Conservation (phyloP, 352 stramenopile species). For the Hyaloperonospora arabidopsidis region DNA sequence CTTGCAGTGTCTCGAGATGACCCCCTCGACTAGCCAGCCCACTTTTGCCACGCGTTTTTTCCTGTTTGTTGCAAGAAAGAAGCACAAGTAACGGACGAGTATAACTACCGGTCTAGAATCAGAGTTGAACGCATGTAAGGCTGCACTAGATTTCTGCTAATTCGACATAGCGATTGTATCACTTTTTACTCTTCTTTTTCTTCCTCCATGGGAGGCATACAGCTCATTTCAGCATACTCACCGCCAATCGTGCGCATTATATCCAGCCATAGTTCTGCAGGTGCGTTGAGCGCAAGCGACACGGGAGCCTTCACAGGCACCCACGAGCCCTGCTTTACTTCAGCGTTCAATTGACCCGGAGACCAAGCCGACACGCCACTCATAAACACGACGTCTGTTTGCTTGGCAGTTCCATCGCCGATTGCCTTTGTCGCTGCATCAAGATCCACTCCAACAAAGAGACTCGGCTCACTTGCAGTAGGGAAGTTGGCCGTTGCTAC, state of each 20-base stretch:
- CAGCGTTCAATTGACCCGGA: slow-evolving; percentile 54
- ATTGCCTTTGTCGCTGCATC: slow-evolving; percentile 50
- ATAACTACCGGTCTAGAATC: slow-evolving; percentile 9
- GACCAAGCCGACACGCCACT: slow-evolving; percentile 69
- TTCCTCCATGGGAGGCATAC: slow-evolving; percentile 49
- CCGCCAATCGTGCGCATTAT: slow-evolving; percentile 59
- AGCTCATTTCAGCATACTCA: slow-evolving; percentile 67
- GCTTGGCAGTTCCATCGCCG: slow-evolving; percentile 41
- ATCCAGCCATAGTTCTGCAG: slow-evolving; percentile 56
- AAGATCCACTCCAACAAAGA: slow-evolving; percentile 68
- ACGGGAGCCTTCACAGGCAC: slow-evolving; percentile 66
- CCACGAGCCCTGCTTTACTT: slow-evolving; percentile 66
- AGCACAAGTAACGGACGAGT: slow-evolving; percentile 14
- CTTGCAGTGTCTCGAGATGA: slow-evolving; percentile 48
- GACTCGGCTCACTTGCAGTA: slow-evolving; percentile 28
- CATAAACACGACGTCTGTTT: slow-evolving; percentile 69
- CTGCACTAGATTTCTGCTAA: slow-evolving; percentile 1
- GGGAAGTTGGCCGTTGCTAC: slow-evolving; percentile 45
- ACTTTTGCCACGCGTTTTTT: slow-evolving; percentile 42
- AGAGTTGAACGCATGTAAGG: slow-evolving; percentile 16
- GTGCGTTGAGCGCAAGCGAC: slow-evolving; percentile 55
- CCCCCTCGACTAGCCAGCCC: slow-evolving; percentile 21
- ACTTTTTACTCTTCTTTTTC: slow-evolving; percentile 23
- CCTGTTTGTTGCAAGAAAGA: slow-evolving; percentile 46
- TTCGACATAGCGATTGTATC: background rate